Evolutionary conservation across 129 eudicot genomes (phyloP).

Genomic region (Chrysanthemum makinoi): DNA sequence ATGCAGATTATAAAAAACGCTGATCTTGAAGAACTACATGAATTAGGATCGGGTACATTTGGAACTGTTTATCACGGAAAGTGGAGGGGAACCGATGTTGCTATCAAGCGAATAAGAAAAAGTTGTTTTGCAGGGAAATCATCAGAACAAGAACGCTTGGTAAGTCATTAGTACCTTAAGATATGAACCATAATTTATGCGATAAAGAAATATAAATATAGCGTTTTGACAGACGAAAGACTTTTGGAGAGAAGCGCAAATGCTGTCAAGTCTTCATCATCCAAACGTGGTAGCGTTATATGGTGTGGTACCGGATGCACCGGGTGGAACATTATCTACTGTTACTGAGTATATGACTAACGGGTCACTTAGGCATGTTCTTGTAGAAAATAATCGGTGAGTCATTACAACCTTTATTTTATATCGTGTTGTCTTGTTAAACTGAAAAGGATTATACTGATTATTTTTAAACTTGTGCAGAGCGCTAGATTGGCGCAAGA

Average conservation of each 20-base stretch:
- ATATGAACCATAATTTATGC: neutral
- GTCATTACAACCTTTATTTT: slow-evolving; percentile 16
- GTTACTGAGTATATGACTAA: slow-evolving; percentile 42
- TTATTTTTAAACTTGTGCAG: slow-evolving; percentile 24
- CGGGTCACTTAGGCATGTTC: slow-evolving; percentile 45
- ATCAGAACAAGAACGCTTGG: no score
- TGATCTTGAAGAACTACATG: slow-evolving; percentile 22
- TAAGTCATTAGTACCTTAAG: no score
- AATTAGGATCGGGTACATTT: slow-evolving; percentile 17
- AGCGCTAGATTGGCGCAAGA: slow-evolving; percentile 51
- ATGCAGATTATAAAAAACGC: slow-evolving; percentile 12
- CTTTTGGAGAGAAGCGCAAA: slow-evolving; percentile 79
- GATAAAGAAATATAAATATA: no score
- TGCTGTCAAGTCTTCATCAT: slow-evolving; percentile 72
- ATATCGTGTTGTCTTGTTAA: neutral
- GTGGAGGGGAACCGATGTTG: slow-evolving; percentile 24
- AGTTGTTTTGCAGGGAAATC: slow-evolving; percentile 9
- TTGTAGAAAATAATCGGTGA: slow-evolving; percentile 47
- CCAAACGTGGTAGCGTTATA: slow-evolving; percentile 76
- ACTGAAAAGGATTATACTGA: neutral
- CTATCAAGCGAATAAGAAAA: slow-evolving; percentile 20
- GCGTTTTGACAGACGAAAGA: slow-evolving; percentile 46
- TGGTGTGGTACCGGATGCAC: slow-evolving; percentile 80
- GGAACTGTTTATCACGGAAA: slow-evolving; percentile 25
- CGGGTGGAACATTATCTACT: slow-evolving; percentile 66